Conservation (phyloP, 805 yeast genomes). For the Nakazawaea anatomiae region DNA sequence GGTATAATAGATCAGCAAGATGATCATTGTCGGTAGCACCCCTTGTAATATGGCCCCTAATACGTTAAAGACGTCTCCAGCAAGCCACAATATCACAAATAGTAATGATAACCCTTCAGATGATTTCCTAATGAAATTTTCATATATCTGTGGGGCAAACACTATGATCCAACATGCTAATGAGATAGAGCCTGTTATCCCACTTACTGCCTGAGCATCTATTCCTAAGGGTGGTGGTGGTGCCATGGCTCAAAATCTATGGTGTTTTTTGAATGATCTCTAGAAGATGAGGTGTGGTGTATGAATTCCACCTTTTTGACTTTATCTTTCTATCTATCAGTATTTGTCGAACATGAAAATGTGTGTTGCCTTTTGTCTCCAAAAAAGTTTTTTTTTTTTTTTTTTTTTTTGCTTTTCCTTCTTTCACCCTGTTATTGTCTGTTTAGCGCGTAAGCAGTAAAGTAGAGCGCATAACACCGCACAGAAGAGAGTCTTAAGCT, state of each 20-base stretch:
- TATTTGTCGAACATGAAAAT: too few relatives aligned
- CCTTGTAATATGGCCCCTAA: slow-evolving; percentile 87
- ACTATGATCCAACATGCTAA: slow-evolving; percentile 98
- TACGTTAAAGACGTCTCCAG: slow-evolving; percentile 92
- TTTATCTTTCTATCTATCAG: too few relatives aligned
- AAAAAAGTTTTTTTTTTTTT: too few relatives aligned
- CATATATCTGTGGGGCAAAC: slow-evolving; percentile 94
- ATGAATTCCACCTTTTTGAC: too few relatives aligned
- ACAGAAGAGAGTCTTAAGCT: too few relatives aligned
- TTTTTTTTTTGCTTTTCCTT: too few relatives aligned
- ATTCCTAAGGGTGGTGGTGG: slow-evolving; percentile 63
- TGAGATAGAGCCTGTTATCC: slow-evolving; percentile 82
- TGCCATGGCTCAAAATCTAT: slow-evolving; percentile 25
- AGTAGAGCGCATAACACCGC: too few relatives aligned
- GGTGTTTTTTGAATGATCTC: too few relatives aligned
- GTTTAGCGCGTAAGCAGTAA: too few relatives aligned
- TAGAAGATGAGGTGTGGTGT: neutral
- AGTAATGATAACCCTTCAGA: slow-evolving; percentile 86
- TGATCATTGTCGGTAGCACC: slow-evolving; percentile 89
- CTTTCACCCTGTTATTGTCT: too few relatives aligned
- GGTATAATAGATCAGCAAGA: slow-evolving; percentile 89
- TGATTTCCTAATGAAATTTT: slow-evolving; percentile 77
- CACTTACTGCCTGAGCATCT: slow-evolving; percentile 68
- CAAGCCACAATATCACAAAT: slow-evolving; percentile 85
- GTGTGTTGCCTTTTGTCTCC: too few relatives aligned